Evolutionary conservation across 139 green algal species (phyloP).

Genomic region (Volvox reticuliferus): DNA sequence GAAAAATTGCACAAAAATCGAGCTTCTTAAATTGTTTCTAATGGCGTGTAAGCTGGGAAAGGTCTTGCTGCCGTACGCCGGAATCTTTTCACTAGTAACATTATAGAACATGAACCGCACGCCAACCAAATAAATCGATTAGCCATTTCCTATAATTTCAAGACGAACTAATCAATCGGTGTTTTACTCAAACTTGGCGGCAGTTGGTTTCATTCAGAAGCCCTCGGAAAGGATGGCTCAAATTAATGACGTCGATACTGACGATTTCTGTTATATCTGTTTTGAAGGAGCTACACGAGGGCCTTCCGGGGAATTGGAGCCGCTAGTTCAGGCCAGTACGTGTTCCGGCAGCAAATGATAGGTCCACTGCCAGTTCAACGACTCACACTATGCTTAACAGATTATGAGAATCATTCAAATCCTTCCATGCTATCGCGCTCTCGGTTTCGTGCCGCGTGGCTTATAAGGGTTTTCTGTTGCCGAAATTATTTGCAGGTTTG

Average conservation of each 20-base stretch:
- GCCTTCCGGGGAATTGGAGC: background rate
- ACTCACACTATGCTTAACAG: background rate
- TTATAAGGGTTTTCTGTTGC: background rate
- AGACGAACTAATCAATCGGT: too few relatives aligned
- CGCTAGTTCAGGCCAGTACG: background rate
- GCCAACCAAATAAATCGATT: too few relatives aligned
- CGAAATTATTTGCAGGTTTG: slow-evolving; percentile 30
- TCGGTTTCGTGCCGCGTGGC: background rate
- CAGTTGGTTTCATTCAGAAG: background rate
- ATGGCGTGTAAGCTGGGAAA: too few relatives aligned
- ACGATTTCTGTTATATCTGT: slow-evolving; percentile 57
- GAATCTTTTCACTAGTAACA: too few relatives aligned
- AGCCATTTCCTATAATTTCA: too few relatives aligned
- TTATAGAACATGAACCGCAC: too few relatives aligned
- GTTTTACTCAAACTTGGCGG: too few relatives aligned
- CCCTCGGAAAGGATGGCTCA: background rate
- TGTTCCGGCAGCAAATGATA: too few relatives aligned
- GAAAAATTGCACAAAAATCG: too few relatives aligned
- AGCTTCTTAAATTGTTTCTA: too few relatives aligned
- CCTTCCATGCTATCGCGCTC: background rate
- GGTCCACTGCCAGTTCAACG: too few relatives aligned
- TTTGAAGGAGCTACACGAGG: background rate
- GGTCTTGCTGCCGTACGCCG: too few relatives aligned
- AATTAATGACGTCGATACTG: background rate
- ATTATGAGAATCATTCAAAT: background rate